phyloP scores from a whole-genome alignment of 2,329 filamentous ascomycete genomes.

The Rhytidhysteron rufulum region DNA sequence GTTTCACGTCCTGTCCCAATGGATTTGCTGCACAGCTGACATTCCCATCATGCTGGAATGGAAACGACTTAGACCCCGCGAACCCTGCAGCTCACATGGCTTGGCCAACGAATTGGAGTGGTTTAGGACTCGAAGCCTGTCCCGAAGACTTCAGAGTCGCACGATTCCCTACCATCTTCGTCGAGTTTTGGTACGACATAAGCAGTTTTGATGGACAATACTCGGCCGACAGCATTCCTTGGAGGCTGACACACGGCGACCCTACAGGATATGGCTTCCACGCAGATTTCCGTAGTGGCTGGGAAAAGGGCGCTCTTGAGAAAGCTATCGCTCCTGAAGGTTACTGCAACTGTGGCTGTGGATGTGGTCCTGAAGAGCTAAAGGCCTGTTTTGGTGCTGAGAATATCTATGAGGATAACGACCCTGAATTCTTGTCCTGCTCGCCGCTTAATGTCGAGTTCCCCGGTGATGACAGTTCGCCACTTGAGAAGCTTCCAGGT shows the following conservation, averaged over 20 bases:
- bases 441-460: conserved; percentile 15
- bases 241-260: conserved; percentile 35
- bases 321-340: conserved; percentile 29
- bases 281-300: conserved; percentile 36
- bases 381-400: conserved; percentile 33
- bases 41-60: conserved; percentile 38
- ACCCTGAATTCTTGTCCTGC: conserved; percentile 25
- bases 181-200: conserved; percentile 38
- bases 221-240: conserved; percentile 24
- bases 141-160: conserved; percentile 26
- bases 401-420: conserved; percentile 30
- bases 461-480: conserved; percentile 11
- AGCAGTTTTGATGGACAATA: conserved; percentile 31
- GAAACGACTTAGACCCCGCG: conserved; percentile 26
- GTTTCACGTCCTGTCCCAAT: conserved; percentile 33
- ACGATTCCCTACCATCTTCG: conserved; percentile 35
- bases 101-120: conserved; percentile 31
- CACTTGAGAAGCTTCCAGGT: conserved; percentile 30
- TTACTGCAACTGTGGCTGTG: conserved; percentile 36
- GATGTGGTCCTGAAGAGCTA: conserved; percentile 31
- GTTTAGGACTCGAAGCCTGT: conserved; percentile 30
- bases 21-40: conserved; percentile 33
- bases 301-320: conserved; percentile 32
- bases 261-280: conserved; percentile 36
- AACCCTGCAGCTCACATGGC: conserved; percentile 35